Percentiles rank a stretch among this genome's conserved stretches.
Conservation (phyloP, 768 basidiomycete genomes). For the Rhodotorula babjevae region DNA sequence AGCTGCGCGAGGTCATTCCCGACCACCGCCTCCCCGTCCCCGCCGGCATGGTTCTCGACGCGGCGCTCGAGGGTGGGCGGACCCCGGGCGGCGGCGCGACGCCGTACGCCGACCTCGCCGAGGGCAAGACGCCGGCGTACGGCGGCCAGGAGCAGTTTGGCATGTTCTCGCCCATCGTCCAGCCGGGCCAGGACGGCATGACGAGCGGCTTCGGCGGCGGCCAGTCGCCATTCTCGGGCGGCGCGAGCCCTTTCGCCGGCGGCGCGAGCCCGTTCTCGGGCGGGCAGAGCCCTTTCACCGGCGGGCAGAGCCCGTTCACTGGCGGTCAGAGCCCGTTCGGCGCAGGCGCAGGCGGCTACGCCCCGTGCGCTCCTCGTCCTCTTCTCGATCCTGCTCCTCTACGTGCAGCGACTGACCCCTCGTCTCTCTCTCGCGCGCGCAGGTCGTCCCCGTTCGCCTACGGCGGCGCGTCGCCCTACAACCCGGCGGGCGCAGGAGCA, state of each 20-base stretch:
- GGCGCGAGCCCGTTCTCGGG: conserved; percentile 26
- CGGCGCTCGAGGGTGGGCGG: conserved; percentile 51
- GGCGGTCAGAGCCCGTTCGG: conserved; percentile 36
- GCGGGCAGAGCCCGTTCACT: too few species aligned
- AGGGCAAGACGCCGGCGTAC: conserved; percentile 57
- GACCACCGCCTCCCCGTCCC: conserved; percentile 89
- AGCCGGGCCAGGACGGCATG: conserved; percentile 65
- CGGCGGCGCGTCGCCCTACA: conserved; percentile 70
- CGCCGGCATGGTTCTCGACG: conserved; percentile 61
- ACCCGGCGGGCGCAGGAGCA: conserved; percentile 52
- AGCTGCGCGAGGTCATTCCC: conserved; percentile 97
- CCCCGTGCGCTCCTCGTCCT: conserved; percentile 3
- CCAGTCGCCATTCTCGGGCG: conserved; percentile 27
- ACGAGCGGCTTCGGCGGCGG: conserved; percentile 34
- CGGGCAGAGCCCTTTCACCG: conserved; percentile 27
- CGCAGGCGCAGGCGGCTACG: conserved; percentile 27
- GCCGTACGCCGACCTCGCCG: conserved; percentile 57
- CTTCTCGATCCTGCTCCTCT: neutral
- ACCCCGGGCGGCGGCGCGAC: conserved; percentile 78
- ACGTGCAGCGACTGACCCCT: too few species aligned
- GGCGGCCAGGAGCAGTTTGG: conserved; percentile 61
- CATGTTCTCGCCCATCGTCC: conserved; percentile 92
- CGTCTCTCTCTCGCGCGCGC: neutral
- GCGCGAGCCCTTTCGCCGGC: conserved; percentile 20
- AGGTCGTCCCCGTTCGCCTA: conserved; percentile 11